These are phyloP conservation scores for Globisporangium acanthophoron DNA, from an alignment of 352 stramenopile genomes.

Conservation along the genomic window DNA sequence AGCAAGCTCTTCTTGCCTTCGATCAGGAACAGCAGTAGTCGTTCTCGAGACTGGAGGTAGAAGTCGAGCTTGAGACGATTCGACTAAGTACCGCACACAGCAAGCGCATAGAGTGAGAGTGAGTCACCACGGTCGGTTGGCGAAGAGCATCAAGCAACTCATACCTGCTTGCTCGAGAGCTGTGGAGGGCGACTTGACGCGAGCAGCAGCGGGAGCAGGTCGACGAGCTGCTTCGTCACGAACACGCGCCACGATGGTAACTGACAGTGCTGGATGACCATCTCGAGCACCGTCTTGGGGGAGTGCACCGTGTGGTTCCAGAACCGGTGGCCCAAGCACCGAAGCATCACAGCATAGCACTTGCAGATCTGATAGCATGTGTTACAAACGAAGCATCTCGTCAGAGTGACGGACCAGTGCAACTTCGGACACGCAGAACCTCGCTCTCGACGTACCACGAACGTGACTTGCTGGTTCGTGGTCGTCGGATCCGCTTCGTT, in stretches of 20 bases:
- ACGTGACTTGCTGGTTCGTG: slow-evolving; percentile 66
- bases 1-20: slow-evolving; percentile 29
- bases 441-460: slow-evolving; percentile 44
- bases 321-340: slow-evolving; percentile 73
- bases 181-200: slow-evolving; percentile 63
- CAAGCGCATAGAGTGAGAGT: slow-evolving; percentile 7
- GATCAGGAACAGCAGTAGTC: slow-evolving; percentile 61
- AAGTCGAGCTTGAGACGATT: slow-evolving; percentile 40
- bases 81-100: slow-evolving; percentile 15
- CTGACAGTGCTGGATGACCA: slow-evolving; percentile 68
- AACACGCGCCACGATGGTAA: slow-evolving; percentile 60
- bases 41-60: slow-evolving; percentile 53
- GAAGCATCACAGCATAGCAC: slow-evolving; percentile 70
- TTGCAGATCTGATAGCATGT: slow-evolving; percentile 51
- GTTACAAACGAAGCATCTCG: background rate
- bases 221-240: slow-evolving; percentile 78
- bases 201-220: slow-evolving; percentile 62
- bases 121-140: background rate
- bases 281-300: slow-evolving; percentile 51
- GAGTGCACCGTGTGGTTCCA: slow-evolving; percentile 81
- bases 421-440: background rate
- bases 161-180: slow-evolving; percentile 36
- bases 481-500: slow-evolving; percentile 56
- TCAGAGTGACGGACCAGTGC: no score
- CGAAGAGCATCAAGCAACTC: background rate